Evolutionary conservation across 2,329 filamentous ascomycete species (phyloP).

Genomic region (Colletotrichum caudatum): DNA sequence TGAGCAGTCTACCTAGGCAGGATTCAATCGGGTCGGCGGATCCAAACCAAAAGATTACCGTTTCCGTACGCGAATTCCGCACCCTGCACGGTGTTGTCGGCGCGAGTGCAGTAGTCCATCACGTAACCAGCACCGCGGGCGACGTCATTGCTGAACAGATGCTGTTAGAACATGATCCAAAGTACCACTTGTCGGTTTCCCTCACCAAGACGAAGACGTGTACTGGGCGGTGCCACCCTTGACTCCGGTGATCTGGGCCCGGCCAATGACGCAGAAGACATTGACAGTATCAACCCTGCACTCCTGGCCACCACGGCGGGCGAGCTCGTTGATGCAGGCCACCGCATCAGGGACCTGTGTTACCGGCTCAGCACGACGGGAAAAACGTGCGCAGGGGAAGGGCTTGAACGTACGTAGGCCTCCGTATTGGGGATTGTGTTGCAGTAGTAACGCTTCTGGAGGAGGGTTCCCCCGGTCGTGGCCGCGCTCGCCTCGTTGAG

Average conservation of each 20-base stretch:
- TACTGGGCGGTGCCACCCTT: background rate
- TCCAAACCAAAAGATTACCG: conserved; percentile 25
- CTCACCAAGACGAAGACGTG: conserved; percentile 33
- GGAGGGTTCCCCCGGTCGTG: background rate
- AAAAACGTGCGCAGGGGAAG: too few species aligned
- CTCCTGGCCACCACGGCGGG: conserved; percentile 5
- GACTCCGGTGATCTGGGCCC: conserved; percentile 20
- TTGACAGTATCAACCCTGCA: background rate
- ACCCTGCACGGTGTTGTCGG: conserved; percentile 37
- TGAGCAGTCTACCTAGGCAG: background rate
- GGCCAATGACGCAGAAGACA: conserved; percentile 24
- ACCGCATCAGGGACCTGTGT: conserved; percentile 34
- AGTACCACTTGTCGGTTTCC: background rate
- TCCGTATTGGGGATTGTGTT: conserved; percentile 15
- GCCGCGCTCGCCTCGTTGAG: conserved; percentile 2
- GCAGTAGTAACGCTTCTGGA: conserved; percentile 27
- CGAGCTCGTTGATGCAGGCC: conserved; percentile 35
- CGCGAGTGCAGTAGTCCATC: conserved; percentile 36
- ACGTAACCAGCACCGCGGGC: conserved; percentile 35
- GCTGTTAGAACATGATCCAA: background rate
- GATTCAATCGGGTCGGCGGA: background rate
- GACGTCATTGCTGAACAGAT: conserved; percentile 24
- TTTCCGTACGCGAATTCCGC: conserved; percentile 25
- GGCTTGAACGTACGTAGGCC: conserved; percentile 19
- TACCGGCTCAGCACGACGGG: background rate